Evolutionary conservation across 257 asterid species (phyloP).

Genomic region (Solanum sejunctum): DNA sequence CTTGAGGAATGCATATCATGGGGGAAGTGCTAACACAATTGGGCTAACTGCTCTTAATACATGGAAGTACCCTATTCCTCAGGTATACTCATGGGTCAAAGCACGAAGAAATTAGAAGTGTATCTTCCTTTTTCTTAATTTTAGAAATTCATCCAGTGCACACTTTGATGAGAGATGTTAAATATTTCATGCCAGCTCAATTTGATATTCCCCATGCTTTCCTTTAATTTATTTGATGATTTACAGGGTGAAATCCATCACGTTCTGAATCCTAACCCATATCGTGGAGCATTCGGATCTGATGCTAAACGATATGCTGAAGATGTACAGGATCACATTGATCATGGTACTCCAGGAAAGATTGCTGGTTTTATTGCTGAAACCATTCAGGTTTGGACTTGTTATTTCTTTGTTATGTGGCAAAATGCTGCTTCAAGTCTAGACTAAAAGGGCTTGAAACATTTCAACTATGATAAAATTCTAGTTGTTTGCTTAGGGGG

Average conservation of each 20-base stretch:
- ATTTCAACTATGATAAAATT: background rate
- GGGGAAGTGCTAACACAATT: slow-evolving; percentile 81
- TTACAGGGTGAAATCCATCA: slow-evolving; percentile 93
- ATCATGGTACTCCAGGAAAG: slow-evolving; percentile 83
- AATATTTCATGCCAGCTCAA: background rate
- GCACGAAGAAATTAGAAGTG: background rate
- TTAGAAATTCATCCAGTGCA: background rate
- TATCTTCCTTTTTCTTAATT: background rate
- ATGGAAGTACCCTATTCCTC: slow-evolving; percentile 93
- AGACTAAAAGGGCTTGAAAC: background rate
- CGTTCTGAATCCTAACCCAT: slow-evolving; percentile 84
- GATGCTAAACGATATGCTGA: slow-evolving; percentile 70
- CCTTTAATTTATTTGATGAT: background rate
- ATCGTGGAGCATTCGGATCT: slow-evolving; percentile 79
- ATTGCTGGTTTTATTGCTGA: slow-evolving; percentile 96
- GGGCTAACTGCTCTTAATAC: slow-evolving; percentile 88
- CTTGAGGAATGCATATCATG: slow-evolving; percentile 90
- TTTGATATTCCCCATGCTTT: background rate
- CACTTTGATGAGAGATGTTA: background rate
- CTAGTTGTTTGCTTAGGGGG: slow-evolving; percentile 53
- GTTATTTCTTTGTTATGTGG: background rate
- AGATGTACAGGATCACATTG: slow-evolving; percentile 92
- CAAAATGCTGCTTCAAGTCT: background rate
- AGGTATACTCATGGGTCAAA: slow-evolving; percentile 30
- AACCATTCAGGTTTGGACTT: slow-evolving; percentile 69